Evolutionary conservation across 176 grass and related monocot genomes (phyloP).

Genomic region (Ampelocalamus luodianensis): DNA sequence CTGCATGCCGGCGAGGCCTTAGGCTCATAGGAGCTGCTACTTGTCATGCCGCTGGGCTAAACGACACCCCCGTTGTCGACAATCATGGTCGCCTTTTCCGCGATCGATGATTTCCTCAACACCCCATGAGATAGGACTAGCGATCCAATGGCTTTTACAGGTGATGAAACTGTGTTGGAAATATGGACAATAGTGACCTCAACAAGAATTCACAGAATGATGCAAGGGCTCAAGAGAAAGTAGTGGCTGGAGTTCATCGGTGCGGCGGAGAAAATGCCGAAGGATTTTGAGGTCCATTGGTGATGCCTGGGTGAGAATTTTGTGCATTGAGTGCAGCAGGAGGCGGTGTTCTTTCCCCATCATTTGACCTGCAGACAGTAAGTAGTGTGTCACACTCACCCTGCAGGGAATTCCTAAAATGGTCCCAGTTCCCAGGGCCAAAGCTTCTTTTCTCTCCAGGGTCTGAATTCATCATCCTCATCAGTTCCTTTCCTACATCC

Average conservation of each 20-base stretch:
- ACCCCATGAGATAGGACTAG: constrained; percentile 36
- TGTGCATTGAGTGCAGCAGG: constrained; percentile 6
- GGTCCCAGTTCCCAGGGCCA: constrained; percentile 32
- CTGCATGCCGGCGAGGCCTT: constrained; percentile 31
- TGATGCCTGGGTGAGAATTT: constrained; percentile 30
- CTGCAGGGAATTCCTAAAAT: constrained; percentile 44
- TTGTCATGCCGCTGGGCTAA: constrained; percentile 17
- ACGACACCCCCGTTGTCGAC: constrained; percentile 31
- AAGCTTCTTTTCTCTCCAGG: constrained; percentile 19
- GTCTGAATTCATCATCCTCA: constrained; percentile 34
- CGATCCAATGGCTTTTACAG: constrained; percentile 37
- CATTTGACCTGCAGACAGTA: constrained; percentile 52
- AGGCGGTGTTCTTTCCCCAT: constrained; percentile 28
- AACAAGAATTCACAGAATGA: constrained; percentile 18
- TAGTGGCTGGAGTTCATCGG: constrained; percentile 37
- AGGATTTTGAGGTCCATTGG: constrained; percentile 26
- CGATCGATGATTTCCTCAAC: background rate
- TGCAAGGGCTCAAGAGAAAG: constrained; percentile 38
- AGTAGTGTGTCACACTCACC: constrained; percentile 32
- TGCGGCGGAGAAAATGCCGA: background rate
- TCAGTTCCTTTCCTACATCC: constrained; percentile 27
- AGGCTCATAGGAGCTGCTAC: constrained; percentile 40
- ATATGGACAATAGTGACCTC: constrained; percentile 23
- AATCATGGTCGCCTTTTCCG: constrained; percentile 28
- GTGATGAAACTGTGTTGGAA: constrained; percentile 29